phyloP scores from a whole-genome alignment of 2,329 filamentous ascomycete genomes.

The Leptodontidium sp. region DNA sequence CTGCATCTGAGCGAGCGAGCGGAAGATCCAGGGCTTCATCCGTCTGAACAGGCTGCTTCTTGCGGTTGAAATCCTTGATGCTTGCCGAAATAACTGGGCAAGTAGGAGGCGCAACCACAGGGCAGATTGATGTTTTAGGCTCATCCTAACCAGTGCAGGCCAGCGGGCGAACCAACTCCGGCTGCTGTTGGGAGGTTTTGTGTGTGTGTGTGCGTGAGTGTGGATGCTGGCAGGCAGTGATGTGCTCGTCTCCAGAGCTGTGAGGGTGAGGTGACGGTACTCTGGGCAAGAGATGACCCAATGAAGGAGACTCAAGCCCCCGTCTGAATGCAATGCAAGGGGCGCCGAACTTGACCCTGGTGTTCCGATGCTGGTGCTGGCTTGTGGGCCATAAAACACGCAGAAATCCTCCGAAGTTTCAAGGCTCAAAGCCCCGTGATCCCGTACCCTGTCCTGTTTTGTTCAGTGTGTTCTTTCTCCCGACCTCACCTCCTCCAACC shows the following conservation, averaged over 20 bases:
- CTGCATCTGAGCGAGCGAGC: conserved; percentile 10
- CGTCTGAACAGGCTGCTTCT: conserved; percentile 35
- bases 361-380: conserved; percentile 7
- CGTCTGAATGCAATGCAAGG: conserved; percentile 31
- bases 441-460: conserved; percentile 14
- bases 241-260: conserved; percentile 39
- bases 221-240: conserved; percentile 16
- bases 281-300: conserved; percentile 20
- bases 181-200: conserved; percentile 14
- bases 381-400: conserved; percentile 20
- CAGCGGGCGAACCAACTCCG: conserved; percentile 27
- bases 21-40: conserved; percentile 35
- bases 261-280: conserved; percentile 6
- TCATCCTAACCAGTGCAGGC: conserved; percentile 18
- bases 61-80: conserved; percentile 22
- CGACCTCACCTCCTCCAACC: neutral
- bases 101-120: conserved; percentile 12
- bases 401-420: conserved; percentile 31
- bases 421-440: conserved; percentile 24
- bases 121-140: conserved; percentile 29
- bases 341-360: conserved; percentile 28
- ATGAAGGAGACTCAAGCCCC: conserved; percentile 21
- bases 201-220: conserved; percentile 1
- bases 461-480: neutral
- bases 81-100: conserved; percentile 15